Evolutionary conservation across 164 flowering plant species (phyloP).

Genomic region (Litsea cubeba): DNA sequence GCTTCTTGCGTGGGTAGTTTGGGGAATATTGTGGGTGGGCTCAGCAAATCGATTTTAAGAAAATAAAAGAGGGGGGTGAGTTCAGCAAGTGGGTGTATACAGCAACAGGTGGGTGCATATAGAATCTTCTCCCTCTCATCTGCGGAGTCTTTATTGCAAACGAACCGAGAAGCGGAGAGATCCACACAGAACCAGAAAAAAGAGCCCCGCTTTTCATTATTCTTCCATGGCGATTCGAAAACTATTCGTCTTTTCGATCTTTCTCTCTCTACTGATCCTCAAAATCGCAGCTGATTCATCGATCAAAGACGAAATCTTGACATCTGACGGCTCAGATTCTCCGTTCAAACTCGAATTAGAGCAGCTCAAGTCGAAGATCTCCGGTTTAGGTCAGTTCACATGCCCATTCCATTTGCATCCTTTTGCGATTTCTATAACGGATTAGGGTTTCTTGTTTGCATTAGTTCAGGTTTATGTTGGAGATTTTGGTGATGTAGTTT

Average conservation of each 20-base stretch:
- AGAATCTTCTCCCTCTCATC: not conserved
- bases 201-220: not conserved
- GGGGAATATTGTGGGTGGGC: no score
- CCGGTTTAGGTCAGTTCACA: slow-evolving; percentile 28
- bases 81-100: no score
- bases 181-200: not conserved
- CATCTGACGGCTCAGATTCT: slow-evolving; percentile 15
- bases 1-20: no score
- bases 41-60: no score
- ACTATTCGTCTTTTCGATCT: slow-evolving; percentile 9
- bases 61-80: no score
- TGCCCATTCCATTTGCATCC: no score
- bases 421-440: not conserved
- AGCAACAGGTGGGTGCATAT: no score
- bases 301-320: slow-evolving; percentile 8
- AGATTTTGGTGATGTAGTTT: not conserved
- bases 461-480: not conserved
- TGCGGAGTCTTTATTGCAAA: no score
- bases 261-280: slow-evolving; percentile 18
- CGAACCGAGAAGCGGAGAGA: not conserved
- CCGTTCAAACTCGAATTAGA: slow-evolving; percentile 30
- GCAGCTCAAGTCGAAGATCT: slow-evolving; percentile 35
- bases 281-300: slow-evolving; percentile 16
- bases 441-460: not conserved
- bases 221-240: slow-evolving; percentile 26